Evolutionary conservation across 23 red algal species (phyloP).

Genomic region (Chondrus crispus): DNA sequence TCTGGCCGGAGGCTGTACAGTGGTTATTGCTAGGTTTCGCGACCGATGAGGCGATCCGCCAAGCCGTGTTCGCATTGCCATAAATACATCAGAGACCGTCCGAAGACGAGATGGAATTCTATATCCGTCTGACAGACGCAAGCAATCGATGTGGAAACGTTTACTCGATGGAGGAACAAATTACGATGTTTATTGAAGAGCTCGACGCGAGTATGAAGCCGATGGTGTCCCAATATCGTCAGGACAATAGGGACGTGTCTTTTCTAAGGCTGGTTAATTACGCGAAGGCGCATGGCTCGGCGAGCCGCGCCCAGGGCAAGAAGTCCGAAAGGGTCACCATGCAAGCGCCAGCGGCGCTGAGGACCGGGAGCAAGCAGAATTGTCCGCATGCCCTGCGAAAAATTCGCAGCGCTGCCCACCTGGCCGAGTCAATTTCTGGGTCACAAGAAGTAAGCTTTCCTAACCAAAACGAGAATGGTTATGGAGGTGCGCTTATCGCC

Average conservation of each 20-base stretch:
- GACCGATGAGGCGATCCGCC: not conserved
- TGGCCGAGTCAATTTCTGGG: too few relatives aligned
- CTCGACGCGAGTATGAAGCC: not conserved
- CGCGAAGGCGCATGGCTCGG: not conserved
- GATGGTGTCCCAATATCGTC: not conserved
- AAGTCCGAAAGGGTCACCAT: too few relatives aligned
- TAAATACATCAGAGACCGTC: not conserved
- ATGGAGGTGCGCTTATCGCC: too few relatives aligned
- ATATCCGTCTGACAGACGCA: not conserved
- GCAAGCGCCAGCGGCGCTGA: too few relatives aligned
- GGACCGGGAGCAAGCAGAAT: too few relatives aligned
- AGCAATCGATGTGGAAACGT: not conserved
- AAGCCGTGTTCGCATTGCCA: not conserved
- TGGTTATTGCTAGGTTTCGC: not conserved
- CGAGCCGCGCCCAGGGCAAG: too few relatives aligned
- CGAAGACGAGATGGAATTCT: not conserved
- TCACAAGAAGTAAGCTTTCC: too few relatives aligned
- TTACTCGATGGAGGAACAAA: not conserved
- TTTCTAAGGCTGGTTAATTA: not conserved
- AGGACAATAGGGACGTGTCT: not conserved
- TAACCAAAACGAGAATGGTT: too few relatives aligned
- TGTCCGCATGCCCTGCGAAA: too few relatives aligned
- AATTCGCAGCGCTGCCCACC: too few relatives aligned
- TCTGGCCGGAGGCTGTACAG: not conserved
- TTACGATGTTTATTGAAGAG: not conserved